Conservation (phyloP, 345 rosid genomes). For the Eutrema yunnanense region DNA sequence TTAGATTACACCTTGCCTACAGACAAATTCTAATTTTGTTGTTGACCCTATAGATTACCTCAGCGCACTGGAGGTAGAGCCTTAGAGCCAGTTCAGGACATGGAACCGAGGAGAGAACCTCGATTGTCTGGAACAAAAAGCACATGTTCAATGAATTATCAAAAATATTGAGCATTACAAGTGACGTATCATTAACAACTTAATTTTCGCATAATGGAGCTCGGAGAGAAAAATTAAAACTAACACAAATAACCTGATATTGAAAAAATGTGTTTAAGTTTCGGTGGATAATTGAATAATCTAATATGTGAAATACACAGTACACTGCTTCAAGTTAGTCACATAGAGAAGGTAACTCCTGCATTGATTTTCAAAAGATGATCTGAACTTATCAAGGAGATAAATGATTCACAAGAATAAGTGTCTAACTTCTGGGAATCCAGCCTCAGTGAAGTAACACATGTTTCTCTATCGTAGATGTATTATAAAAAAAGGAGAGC, state of each 20-base stretch:
- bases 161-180: not conserved
- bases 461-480: not conserved
- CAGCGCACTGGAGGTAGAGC: constrained; percentile 81
- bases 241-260: not conserved
- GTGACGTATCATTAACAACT: not conserved
- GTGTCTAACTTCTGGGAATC: not conserved
- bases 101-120: constrained; percentile 58
- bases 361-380: not conserved
- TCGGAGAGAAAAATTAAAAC: not conserved
- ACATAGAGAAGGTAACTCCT: not conserved
- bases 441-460: constrained; percentile 1
- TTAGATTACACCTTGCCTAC: not conserved
- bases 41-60: constrained; percentile 44
- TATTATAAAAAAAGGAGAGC: not conserved
- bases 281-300: not conserved
- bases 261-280: not conserved
- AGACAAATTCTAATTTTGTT: not conserved
- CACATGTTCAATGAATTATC: not conserved
- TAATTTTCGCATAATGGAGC: not conserved
- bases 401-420: not conserved
- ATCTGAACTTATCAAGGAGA: not conserved
- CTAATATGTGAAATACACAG: not conserved
- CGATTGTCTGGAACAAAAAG: constrained; percentile 48
- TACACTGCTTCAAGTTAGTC: not conserved
- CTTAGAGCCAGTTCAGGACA: constrained; percentile 81